phyloP scores from a whole-genome alignment of 805 yeast genomes.

The Yamadazyma kitorensis region DNA sequence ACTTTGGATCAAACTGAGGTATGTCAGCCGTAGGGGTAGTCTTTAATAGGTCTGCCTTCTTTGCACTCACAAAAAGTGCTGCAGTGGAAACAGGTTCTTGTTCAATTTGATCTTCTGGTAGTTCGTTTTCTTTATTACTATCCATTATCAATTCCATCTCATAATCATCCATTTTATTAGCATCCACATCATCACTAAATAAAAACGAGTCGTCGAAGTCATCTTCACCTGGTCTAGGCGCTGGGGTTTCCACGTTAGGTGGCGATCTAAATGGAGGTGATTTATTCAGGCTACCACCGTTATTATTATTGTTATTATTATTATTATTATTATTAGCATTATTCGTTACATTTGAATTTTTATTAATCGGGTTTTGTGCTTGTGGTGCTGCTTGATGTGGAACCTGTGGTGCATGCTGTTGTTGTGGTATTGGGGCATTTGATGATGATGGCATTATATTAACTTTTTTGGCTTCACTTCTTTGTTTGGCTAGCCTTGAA shows the following conservation, averaged over 20 bases:
- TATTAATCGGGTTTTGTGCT: conserved; percentile 3
- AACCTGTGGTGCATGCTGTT: conserved; percentile 14
- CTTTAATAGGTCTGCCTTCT: conserved; percentile 57
- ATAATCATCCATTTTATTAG: conserved; percentile 22
- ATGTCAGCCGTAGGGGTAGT: conserved; percentile 44
- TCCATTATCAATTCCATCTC: conserved; percentile 21
- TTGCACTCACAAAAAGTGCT: conserved; percentile 58
- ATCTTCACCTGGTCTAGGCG: conserved; percentile 11
- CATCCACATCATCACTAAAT: conserved; percentile 37
- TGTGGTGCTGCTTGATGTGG: not conserved
- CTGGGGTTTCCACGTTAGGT: not conserved
- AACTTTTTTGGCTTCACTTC: conserved; percentile 4
- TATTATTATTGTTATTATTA: too few relatives aligned
- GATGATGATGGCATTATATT: conserved; percentile 11
- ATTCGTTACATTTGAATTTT: too few relatives aligned
- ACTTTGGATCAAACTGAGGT: conserved; percentile 52
- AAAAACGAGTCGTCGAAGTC: conserved; percentile 40
- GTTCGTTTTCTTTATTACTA: conserved; percentile 12
- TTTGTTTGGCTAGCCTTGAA: conserved; percentile 8
- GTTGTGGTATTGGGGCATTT: not conserved
- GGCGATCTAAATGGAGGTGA: too few relatives aligned
- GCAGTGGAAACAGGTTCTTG: conserved; percentile 1
- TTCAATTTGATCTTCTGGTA: not conserved
- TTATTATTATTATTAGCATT: too few relatives aligned
- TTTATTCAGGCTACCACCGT: too few relatives aligned